Conservation (phyloP, 805 yeast species). For the Metschnikowia proteae region DNA sequence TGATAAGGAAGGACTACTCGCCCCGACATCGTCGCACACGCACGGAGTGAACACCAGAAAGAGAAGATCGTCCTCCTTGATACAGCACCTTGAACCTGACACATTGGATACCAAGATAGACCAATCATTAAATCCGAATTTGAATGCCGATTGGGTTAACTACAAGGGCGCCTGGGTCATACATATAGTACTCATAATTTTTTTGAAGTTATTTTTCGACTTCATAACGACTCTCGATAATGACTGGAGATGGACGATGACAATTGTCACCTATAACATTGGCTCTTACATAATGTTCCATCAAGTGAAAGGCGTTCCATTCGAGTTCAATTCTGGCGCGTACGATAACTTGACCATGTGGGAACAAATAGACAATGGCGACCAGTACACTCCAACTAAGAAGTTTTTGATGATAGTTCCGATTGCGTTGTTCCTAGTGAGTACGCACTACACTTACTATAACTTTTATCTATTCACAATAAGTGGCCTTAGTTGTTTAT, state of each 20-base stretch:
- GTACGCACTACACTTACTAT: conserved; percentile 88
- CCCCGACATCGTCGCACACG: conserved; percentile 19
- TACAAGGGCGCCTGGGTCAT: conserved; percentile 95
- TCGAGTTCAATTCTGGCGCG: conserved; percentile 95
- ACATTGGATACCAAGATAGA: conserved; percentile 88
- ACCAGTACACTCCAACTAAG: conserved; percentile 94
- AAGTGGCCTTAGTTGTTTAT: conserved; percentile 75
- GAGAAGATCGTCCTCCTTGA: conserved; percentile 80
- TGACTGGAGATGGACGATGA: conserved; percentile 90
- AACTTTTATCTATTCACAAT: conserved; percentile 73
- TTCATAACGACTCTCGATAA: conserved; percentile 75
- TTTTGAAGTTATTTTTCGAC: conserved; percentile 74
- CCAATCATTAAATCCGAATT: conserved; percentile 81
- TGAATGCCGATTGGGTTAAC: conserved; percentile 95
- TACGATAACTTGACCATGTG: conserved; percentile 96
- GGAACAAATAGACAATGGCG: conserved; percentile 97
- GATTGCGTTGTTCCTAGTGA: conserved; percentile 73
- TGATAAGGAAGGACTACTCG: conserved; percentile 18
- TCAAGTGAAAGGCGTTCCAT: conserved; percentile 94
- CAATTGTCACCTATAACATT: conserved; percentile 83
- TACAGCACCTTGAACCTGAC: conserved; percentile 92
- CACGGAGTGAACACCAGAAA: conserved; percentile 26
- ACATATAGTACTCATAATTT: conserved; percentile 75
- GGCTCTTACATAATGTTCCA: conserved; percentile 97
- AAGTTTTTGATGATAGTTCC: conserved; percentile 93